phyloP scores from a whole-genome alignment of 208 protist genomes.

The Trypanosomatidae sp. region DNA sequence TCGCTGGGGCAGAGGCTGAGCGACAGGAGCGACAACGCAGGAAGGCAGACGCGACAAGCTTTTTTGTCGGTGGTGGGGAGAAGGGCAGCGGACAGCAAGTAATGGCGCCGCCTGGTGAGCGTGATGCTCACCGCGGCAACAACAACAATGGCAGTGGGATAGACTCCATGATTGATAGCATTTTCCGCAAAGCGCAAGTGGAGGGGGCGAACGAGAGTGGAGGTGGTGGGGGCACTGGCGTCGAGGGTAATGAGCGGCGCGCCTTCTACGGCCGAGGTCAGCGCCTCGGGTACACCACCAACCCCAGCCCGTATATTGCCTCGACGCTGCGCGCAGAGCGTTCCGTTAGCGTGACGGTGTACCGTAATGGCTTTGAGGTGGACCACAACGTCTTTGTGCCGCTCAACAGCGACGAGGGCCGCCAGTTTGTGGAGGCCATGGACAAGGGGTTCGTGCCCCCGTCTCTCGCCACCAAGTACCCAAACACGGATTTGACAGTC shows the following conservation, averaged over 20 bases:
- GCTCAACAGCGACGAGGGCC: slow-evolving; percentile 39
- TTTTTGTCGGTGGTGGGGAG: slow-evolving; percentile 60
- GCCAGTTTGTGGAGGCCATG: slow-evolving; percentile 55
- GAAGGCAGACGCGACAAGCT: slow-evolving; percentile 10
- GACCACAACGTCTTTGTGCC: slow-evolving; percentile 56
- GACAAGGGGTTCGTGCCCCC: slow-evolving; percentile 59
- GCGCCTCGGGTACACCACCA: slow-evolving; percentile 72
- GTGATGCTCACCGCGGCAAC: background rate
- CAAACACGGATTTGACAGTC: slow-evolving; percentile 61
- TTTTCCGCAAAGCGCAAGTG: slow-evolving; percentile 36
- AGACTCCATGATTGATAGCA: slow-evolving; percentile 32
- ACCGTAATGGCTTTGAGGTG: slow-evolving; percentile 64
- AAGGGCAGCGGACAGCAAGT: slow-evolving; percentile 59
- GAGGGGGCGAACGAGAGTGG: slow-evolving; percentile 15
- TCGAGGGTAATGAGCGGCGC: slow-evolving; percentile 18
- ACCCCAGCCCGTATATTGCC: slow-evolving; percentile 66
- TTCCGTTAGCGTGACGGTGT: slow-evolving; percentile 52
- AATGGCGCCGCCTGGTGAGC: slow-evolving; percentile 27
- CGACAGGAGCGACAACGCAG: slow-evolving; percentile 13
- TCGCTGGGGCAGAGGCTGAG: slow-evolving; percentile 32
- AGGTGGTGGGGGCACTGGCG: slow-evolving; percentile 4
- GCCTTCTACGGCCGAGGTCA: slow-evolving; percentile 74
- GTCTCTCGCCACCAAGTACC: slow-evolving; percentile 46
- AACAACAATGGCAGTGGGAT: background rate
- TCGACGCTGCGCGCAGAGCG: slow-evolving; percentile 48